phyloP scores from a whole-genome alignment of 805 yeast genomes.

The Metschnikowia amazonensis region DNA sequence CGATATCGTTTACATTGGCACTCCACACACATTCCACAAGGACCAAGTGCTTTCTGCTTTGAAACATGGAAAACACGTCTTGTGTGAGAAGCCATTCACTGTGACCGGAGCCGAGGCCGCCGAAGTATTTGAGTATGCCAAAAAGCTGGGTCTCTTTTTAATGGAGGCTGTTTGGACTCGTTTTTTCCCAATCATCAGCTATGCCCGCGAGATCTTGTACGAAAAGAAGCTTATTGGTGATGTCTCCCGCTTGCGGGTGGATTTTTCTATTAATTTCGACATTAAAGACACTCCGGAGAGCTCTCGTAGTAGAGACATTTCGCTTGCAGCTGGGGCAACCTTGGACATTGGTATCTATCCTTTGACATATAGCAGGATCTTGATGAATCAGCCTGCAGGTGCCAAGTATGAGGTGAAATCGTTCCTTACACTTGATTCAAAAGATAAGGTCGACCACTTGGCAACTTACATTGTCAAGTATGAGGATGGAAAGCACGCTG shows the following conservation, averaged over 20 bases:
- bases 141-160: constrained; percentile 39
- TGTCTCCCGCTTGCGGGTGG: constrained; percentile 40
- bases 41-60: constrained; percentile 43
- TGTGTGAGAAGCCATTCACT: constrained; percentile 55
- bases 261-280: constrained; percentile 34
- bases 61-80: constrained; percentile 44
- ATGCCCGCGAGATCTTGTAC: constrained; percentile 34
- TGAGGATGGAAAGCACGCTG: constrained; percentile 40
- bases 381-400: constrained; percentile 30
- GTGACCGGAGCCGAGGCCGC: constrained; percentile 44
- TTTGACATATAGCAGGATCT: constrained; percentile 42
- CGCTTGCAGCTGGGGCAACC: constrained; percentile 53
- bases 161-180: constrained; percentile 64
- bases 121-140: constrained; percentile 42
- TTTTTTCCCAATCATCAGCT: constrained; percentile 45
- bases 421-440: constrained; percentile 30
- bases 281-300: constrained; percentile 26
- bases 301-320: constrained; percentile 39
- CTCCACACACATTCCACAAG: constrained; percentile 52
- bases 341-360: constrained; percentile 55
- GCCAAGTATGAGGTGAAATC: constrained; percentile 28
- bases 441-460: constrained; percentile 41
- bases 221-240: constrained; percentile 45
- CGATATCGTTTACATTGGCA: constrained; percentile 51
- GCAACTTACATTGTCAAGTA: constrained; percentile 37